A percentile compares a stretch with the other conserved stretches of the same genome.
Evolutionary conservation across 1,284 basidiomycete species (phyloP).

Genomic region (Phylloboletellus chloephorus): DNA sequence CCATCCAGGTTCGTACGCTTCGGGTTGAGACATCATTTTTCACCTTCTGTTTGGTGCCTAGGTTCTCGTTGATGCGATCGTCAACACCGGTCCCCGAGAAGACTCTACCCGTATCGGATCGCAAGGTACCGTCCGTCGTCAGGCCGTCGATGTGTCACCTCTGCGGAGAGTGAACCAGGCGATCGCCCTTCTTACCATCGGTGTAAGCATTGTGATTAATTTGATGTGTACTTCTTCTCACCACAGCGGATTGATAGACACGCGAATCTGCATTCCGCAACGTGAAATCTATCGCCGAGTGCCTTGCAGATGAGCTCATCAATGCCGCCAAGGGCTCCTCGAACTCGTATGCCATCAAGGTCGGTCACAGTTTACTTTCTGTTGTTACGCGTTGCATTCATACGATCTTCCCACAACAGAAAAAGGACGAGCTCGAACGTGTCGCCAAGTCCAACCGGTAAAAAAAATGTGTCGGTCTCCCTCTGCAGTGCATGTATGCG

Average conservation of each 20-base stretch:
- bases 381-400: conserved; percentile 1
- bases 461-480: conserved; percentile 26
- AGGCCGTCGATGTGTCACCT: conserved; percentile 99
- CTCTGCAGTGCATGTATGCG: conserved; percentile 3
- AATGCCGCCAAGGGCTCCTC: conserved; percentile 99
- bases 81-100: conserved; percentile 99
- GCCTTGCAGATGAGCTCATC: conserved; percentile 99
- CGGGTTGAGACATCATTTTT: background rate
- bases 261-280: conserved; percentile 99
- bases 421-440: conserved; percentile 97
- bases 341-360: conserved; percentile 99
- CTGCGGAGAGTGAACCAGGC: conserved; percentile 98
- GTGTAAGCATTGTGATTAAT: conserved; percentile 53
- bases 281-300: conserved; percentile 98
- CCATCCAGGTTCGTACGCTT: conserved; percentile 76
- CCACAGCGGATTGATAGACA: conserved; percentile 48
- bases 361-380: conserved; percentile 27
- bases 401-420: conserved; percentile 40
- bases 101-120: conserved; percentile 99
- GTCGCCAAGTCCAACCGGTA: conserved; percentile 99
- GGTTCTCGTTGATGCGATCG: conserved; percentile 95
- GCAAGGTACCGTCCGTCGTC: conserved; percentile 98
- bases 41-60: conserved; percentile 22
- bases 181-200: conserved; percentile 90
- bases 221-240: conserved; percentile 1